Base-by-base conservation (phyloP, 345 rosid genomes). In the Stellera chamaejasme region DNA sequence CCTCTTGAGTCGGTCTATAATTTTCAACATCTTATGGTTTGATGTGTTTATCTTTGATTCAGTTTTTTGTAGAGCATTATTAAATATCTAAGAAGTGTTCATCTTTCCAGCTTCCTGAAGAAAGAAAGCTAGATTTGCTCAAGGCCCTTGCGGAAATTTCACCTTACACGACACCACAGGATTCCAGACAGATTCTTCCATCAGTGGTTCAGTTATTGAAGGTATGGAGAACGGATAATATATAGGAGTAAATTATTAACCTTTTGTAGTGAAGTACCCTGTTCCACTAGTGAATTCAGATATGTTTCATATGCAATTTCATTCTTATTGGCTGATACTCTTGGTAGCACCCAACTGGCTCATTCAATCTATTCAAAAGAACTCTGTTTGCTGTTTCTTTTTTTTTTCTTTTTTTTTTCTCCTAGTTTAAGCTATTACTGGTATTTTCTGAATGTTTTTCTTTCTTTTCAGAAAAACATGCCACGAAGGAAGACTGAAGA, bases 101-200 rank as follows among this genome's bases (percentile, higher is more conserved):
- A 19, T 57, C 50, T 28, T 60, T 52, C 43, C 80, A 94, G 99
- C 97, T 94, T 70, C 99, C 93, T 6, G 96, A 90, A 77, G 97
- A 83, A 59, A 79, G 97, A 69, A 90, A 87, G 69, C 93, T 94
- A 52, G 99, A 94, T 80, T 72, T 94, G 75, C 96, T 90, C 46
- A 94, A 94, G 72, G 90, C 89, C 14, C 82, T 94, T 46, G 95
- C 97, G 54, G 99, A 94, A 71, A 83, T 80, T 44, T 90, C 97
- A 2, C 90, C 97, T 66, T 85, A 79, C 73, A 80, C 96, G 26
- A 73, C 79, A 13, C 90, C 99, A 14, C 97, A 83, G 59, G 99
- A 94, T 74, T 87, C 97, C 58, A 84, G 96, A 32, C 97, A 94
- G 75, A 74, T 81, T 64, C 93, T 94, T 74, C 92, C 99, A 65